Evolutionary conservation across 2,329 filamentous ascomycete genomes (phyloP), one percentile per base, ranked within the genome.

Genomic region (Acephala macrosclerotiorum): DNA sequence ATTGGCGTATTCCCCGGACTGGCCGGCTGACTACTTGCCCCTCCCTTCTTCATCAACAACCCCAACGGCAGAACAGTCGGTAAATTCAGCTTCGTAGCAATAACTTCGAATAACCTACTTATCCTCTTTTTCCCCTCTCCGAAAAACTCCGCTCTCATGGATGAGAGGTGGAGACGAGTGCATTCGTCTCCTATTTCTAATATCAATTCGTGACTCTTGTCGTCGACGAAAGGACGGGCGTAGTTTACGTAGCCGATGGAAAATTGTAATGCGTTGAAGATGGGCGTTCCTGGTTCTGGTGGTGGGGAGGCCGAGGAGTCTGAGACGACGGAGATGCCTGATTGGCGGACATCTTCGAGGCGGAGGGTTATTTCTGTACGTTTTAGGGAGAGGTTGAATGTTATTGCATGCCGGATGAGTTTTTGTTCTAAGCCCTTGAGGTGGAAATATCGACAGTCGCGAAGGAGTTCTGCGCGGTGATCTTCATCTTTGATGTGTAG

Each of bases 401-500:
- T 87, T 66, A 95, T 91, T 33, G 87, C 78, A 77, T 94, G 91
- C 0, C 91, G 88, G 51, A 97, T 91, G 12, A 98, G 83, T 69
- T 88, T 89, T 79, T 98, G 95, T 79, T 98, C 95, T 0, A 97
- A 81, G 0, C 93, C 94, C 75, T 94, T 95, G 72, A 98, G 89
- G 77, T 97, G 93, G 78, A 95, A 97, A 78, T 97, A 98, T 60
- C 92, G 89, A 68, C 93, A 96, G 77, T 98, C 95, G 47, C 92
- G 86, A 1, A 98, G 81, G 3, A 98, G 84, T 65, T 91, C 87
- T 25, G 87, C 84, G 20, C 95, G 89, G 75, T 98, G 95, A 2
- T 85, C 83, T 69, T 94, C 91, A 76, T 89, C 85, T 61, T 89
- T 85, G 66, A 97, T 92, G 25, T 90, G 83, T 1, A 97, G 79